A percentile compares a stretch with the other conserved stretches of the same genome.
phyloP scores from a whole-genome alignment of 495 filamentous ascomycete species.

The Antarctomyces pellizariae region DNA sequence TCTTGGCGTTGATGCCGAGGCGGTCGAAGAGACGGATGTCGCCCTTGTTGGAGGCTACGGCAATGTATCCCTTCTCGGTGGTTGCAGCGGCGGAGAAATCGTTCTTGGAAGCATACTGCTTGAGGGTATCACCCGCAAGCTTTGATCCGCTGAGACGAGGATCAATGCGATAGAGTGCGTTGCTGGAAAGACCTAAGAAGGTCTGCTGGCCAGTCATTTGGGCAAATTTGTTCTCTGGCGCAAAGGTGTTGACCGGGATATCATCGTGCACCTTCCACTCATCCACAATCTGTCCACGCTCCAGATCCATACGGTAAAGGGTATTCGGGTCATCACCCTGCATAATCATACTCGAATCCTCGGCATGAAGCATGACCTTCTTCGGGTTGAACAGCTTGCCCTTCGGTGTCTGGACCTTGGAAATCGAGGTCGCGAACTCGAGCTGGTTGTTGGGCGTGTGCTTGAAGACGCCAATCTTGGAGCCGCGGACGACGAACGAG shows the following conservation, averaged over 20 bases:
- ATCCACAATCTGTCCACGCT: conserved; percentile 96
- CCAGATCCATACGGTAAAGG: conserved; percentile 93
- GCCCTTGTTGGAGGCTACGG: conserved; percentile 90
- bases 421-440: conserved; percentile 94
- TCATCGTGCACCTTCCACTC: conserved; percentile 99
- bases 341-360: conserved; percentile 80
- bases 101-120: conserved; percentile 91
- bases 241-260: conserved; percentile 75
- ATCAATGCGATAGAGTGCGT: conserved; percentile 85
- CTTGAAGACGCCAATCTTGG: conserved; percentile 97
- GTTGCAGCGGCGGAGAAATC: conserved; percentile 87
- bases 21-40: conserved; percentile 94
- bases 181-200: conserved; percentile 76
- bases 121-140: conserved; percentile 74
- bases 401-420: conserved; percentile 73
- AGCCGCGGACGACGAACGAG: conserved; percentile 87
- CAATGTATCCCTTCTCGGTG: conserved; percentile 87
- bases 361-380: conserved; percentile 94
- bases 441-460: conserved; percentile 81
- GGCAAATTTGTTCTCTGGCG: conserved; percentile 89
- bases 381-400: conserved; percentile 80
- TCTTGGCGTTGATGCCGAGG: conserved; percentile 92
- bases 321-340: conserved; percentile 78
- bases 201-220: conserved; percentile 93
- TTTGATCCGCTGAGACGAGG: conserved; percentile 80